Evolutionary conservation across 306 rosid genomes (phyloP).

Genomic region (Spatholobus suberectus): DNA sequence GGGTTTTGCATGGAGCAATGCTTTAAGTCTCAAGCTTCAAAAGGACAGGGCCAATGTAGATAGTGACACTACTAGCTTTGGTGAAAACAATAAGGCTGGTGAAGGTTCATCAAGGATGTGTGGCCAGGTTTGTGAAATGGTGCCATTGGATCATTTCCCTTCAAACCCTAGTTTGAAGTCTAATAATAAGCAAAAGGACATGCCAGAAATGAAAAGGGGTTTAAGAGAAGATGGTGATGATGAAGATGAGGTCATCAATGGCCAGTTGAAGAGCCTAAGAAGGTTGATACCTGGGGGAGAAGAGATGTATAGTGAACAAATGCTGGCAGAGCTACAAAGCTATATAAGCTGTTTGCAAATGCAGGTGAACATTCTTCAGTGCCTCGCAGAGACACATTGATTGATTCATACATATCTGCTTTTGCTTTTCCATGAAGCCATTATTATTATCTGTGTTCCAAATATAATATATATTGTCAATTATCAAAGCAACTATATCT

Average conservation of each 20-base stretch:
- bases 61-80: not conserved
- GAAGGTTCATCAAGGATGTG: constrained; percentile 10
- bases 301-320: constrained; percentile 51
- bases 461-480: constrained; percentile 8
- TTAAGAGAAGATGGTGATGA: not conserved
- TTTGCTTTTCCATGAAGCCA: constrained; percentile 1
- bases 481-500: constrained; percentile 8
- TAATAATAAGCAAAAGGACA: not conserved
- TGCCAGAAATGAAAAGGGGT: not conserved
- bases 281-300: constrained; percentile 76
- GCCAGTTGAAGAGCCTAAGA: constrained; percentile 47
- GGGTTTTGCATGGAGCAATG: constrained; percentile 73
- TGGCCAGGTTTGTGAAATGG: constrained; percentile 22
- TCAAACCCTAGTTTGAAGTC: constrained; percentile 18
- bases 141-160: constrained; percentile 4
- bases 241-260: constrained; percentile 33
- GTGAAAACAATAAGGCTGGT: not conserved
- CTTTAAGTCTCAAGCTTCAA: constrained; percentile 59
- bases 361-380: constrained; percentile 76
- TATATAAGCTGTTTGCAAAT: constrained; percentile 72
- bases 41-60: not conserved
- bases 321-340: constrained; percentile 64
- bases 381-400: constrained; percentile 48
- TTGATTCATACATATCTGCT: not conserved
- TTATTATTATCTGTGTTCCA: constrained; percentile 1